These are phyloP conservation scores for Entoloma clypeatum DNA, from an alignment of 1,284 basidiomycete genomes.

Conservation along the genomic window DNA sequence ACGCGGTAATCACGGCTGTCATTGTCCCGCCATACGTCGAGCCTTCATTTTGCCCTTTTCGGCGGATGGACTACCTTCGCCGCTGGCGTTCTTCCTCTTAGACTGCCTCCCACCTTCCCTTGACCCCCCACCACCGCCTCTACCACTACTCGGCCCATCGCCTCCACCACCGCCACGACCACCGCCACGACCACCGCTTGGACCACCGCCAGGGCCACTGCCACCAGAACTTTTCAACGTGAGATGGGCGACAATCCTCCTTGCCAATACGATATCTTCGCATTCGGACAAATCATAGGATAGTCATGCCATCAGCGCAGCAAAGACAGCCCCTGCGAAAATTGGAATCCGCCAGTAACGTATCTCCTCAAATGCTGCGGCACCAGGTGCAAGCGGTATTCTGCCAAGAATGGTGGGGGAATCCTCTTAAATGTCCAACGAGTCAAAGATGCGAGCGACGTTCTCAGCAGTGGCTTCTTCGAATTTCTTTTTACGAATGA, in stretches of 20 bases:
- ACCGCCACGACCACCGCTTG: slow-evolving; percentile 4
- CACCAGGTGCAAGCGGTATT: slow-evolving; percentile 16
- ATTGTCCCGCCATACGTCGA: slow-evolving; percentile 8
- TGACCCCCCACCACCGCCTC: too few relatives aligned
- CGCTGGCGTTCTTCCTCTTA: slow-evolving; percentile 9
- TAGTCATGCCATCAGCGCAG: slow-evolving; percentile 3
- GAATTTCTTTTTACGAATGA: slow-evolving; percentile 10
- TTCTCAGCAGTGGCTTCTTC: slow-evolving; percentile 8
- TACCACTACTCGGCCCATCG: slow-evolving; percentile 8
- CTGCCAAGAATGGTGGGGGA: slow-evolving; percentile 6
- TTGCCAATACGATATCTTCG: slow-evolving; percentile 5
- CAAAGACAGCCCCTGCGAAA: slow-evolving; percentile 7
- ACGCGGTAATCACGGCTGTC: too few relatives aligned
- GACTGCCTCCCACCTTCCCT: too few relatives aligned
- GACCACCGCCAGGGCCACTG: slow-evolving; percentile 1
- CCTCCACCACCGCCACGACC: slow-evolving; percentile 9
- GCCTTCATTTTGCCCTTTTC: slow-evolving; percentile 12
- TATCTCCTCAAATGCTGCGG: slow-evolving; percentile 7
- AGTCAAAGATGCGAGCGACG: slow-evolving; percentile 13
- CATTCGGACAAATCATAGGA: background rate
- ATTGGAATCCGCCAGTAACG: background rate
- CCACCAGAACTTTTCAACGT: background rate
- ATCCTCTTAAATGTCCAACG: slow-evolving; percentile 9
- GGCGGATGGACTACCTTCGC: slow-evolving; percentile 9
- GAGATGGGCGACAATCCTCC: slow-evolving; percentile 2